A percentile compares a stretch with the other conserved stretches of the same genome.
Evolutionary conservation across 805 yeast species (phyloP).

Genomic region (Brettanomyces anomalus): DNA sequence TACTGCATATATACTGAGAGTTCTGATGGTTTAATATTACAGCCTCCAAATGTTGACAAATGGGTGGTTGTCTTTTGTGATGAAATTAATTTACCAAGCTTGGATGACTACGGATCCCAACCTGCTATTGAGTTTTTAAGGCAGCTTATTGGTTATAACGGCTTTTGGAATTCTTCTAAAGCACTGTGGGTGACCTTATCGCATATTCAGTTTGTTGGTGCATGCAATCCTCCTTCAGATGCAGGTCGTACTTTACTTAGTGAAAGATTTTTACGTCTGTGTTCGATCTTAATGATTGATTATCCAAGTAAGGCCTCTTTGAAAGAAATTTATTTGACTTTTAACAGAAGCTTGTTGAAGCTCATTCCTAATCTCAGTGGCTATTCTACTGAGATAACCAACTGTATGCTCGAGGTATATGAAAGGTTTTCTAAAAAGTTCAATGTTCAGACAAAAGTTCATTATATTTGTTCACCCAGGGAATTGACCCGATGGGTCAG

Average conservation of each 20-base stretch:
- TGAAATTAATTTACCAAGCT: slow-evolving; percentile 75
- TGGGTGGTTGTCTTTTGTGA: slow-evolving; percentile 85
- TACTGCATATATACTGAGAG: slow-evolving; percentile 53
- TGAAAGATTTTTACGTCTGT: slow-evolving; percentile 57
- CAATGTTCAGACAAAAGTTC: slow-evolving; percentile 32
- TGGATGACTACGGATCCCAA: slow-evolving; percentile 69
- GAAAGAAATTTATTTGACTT: slow-evolving; percentile 54
- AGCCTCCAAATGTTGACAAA: slow-evolving; percentile 54
- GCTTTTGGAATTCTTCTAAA: slow-evolving; percentile 64
- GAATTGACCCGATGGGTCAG: slow-evolving; percentile 83
- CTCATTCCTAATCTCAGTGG: slow-evolving; percentile 53
- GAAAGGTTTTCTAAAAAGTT: slow-evolving; percentile 32
- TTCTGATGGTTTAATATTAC: slow-evolving; percentile 40
- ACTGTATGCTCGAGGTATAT: slow-evolving; percentile 63
- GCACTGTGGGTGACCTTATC: slow-evolving; percentile 58
- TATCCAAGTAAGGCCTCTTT: slow-evolving; percentile 65
- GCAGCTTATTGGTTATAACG: slow-evolving; percentile 61
- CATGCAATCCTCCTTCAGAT: slow-evolving; percentile 86
- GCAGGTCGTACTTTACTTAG: slow-evolving; percentile 58
- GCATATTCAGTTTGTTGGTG: slow-evolving; percentile 81
- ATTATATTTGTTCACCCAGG: slow-evolving; percentile 79
- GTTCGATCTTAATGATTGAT: slow-evolving; percentile 61
- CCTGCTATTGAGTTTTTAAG: slow-evolving; percentile 61
- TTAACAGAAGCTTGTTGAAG: slow-evolving; percentile 48
- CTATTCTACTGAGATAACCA: slow-evolving; percentile 40